Evolutionary conservation across 2,329 filamentous ascomycete species (phyloP).

Genomic region (Aspergillus sp.): DNA sequence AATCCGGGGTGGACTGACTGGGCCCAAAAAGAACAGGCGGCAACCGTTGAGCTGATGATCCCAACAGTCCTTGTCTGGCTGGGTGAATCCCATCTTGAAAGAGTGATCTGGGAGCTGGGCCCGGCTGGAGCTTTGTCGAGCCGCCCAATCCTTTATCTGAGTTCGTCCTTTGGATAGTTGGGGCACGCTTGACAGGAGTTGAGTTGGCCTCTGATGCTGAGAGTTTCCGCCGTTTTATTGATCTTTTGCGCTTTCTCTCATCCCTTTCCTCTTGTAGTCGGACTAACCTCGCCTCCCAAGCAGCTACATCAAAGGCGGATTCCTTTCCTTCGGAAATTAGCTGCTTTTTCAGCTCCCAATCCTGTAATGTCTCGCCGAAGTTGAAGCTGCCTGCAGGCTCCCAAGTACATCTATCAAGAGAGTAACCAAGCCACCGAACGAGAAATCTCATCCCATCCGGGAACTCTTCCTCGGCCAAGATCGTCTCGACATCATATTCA

Average conservation of each 20-base stretch:
- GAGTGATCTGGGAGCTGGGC: not conserved
- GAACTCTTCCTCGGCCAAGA: conserved; percentile 49
- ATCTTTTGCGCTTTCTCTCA: conserved; percentile 28
- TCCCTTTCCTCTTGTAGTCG: conserved; percentile 20
- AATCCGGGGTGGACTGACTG: not conserved
- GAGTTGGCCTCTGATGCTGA: conserved; percentile 7
- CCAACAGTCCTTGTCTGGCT: not conserved
- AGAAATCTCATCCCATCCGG: conserved; percentile 52
- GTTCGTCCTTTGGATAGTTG: not conserved
- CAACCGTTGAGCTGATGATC: not conserved
- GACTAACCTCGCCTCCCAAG: conserved; percentile 28
- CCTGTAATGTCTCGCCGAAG: conserved; percentile 36
- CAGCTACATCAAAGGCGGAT: conserved; percentile 32
- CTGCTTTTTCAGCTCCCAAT: conserved; percentile 41
- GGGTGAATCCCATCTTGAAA: not conserved
- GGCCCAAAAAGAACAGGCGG: conserved; percentile 21
- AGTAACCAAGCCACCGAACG: conserved; percentile 65
- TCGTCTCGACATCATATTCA: conserved; percentile 56
- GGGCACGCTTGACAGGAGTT: not conserved
- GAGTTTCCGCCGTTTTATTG: conserved; percentile 28
- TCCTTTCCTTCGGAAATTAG: conserved; percentile 31
- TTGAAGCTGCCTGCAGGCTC: conserved; percentile 48
- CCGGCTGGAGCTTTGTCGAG: not conserved
- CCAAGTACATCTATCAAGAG: conserved; percentile 57
- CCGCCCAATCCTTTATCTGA: not conserved